Evolutionary conservation across 352 stramenopile species (phyloP).

Genomic region (Phytophthora hibernalis): DNA sequence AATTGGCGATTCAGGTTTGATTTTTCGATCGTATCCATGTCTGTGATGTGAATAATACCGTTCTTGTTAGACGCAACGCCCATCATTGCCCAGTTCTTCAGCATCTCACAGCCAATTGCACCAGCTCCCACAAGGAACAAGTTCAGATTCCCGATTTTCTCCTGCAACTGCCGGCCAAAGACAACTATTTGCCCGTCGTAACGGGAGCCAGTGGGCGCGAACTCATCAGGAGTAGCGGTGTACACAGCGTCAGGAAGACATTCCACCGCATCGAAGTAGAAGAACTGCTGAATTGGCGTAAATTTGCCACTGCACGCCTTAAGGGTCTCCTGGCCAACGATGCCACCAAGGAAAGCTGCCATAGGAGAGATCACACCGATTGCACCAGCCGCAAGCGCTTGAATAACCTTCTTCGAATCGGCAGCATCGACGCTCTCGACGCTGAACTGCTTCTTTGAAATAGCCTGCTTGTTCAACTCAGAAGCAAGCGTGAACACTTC

Average conservation of each 20-base stretch:
- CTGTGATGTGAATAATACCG: slow-evolving; percentile 95
- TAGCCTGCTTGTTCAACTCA: slow-evolving; percentile 79
- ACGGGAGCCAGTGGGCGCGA: slow-evolving; percentile 67
- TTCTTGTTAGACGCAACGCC: slow-evolving; percentile 91
- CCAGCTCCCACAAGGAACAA: slow-evolving; percentile 99
- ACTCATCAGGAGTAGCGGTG: slow-evolving; percentile 57
- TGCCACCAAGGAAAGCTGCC: slow-evolving; percentile 96
- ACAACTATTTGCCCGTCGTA: slow-evolving; percentile 96
- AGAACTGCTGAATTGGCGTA: slow-evolving; percentile 98
- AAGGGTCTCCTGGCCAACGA: slow-evolving; percentile 98
- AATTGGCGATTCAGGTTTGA: slow-evolving; percentile 99
- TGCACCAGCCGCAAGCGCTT: slow-evolving; percentile 85
- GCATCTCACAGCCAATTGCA: slow-evolving; percentile 99
- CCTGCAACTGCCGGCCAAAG: slow-evolving; percentile 84
- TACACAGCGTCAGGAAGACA: slow-evolving; percentile 91
- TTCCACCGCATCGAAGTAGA: slow-evolving; percentile 99
- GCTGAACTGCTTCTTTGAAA: slow-evolving; percentile 65
- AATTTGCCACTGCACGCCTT: slow-evolving; percentile 99
- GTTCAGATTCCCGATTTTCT: slow-evolving; percentile 87
- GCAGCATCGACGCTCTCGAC: slow-evolving; percentile 69
- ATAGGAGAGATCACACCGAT: slow-evolving; percentile 95
- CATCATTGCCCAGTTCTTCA: slow-evolving; percentile 99
- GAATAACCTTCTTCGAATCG: slow-evolving; percentile 80
- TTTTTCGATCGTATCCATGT: slow-evolving; percentile 99
- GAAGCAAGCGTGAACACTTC: slow-evolving; percentile 87